Percentiles rank a stretch among this genome's conserved stretches.
phyloP scores from a whole-genome alignment of 768 basidiomycete genomes.

The Termitomyces sp. region DNA sequence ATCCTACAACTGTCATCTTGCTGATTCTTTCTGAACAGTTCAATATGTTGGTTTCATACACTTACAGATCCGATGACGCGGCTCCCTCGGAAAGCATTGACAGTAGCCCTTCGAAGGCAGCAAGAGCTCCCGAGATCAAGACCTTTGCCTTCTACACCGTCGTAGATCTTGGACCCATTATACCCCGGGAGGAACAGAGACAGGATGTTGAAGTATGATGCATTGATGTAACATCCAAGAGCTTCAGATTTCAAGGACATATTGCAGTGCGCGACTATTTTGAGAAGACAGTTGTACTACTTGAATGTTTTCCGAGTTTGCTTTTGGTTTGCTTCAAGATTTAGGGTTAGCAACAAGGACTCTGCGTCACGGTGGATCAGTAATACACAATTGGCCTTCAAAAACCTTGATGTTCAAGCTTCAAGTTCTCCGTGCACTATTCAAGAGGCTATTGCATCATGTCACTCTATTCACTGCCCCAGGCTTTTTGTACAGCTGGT shows the following conservation, averaged over 20 bases:
- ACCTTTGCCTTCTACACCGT: constrained; percentile 89
- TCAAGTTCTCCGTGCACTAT: background rate
- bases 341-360: no score
- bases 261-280: background rate
- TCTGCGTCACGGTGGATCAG: no score
- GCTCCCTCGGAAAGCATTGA: constrained; percentile 63
- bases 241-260: no score
- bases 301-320: background rate
- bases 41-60: constrained; percentile 92
- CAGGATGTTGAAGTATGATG: background rate
- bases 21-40: constrained; percentile 52
- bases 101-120: constrained; percentile 38
- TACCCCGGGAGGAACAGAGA: constrained; percentile 52
- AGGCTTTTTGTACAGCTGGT: background rate
- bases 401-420: background rate
- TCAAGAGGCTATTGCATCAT: background rate
- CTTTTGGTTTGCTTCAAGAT: background rate
- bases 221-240: no score
- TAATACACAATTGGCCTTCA: no score
- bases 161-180: constrained; percentile 73
- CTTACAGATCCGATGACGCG: constrained; percentile 89
- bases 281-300: background rate
- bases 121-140: constrained; percentile 69
- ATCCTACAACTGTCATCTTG: background rate
- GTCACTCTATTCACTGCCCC: background rate